Base-by-base conservation (phyloP, 1,284 basidiomycete species). In the Ganoderma boninense region DNA sequence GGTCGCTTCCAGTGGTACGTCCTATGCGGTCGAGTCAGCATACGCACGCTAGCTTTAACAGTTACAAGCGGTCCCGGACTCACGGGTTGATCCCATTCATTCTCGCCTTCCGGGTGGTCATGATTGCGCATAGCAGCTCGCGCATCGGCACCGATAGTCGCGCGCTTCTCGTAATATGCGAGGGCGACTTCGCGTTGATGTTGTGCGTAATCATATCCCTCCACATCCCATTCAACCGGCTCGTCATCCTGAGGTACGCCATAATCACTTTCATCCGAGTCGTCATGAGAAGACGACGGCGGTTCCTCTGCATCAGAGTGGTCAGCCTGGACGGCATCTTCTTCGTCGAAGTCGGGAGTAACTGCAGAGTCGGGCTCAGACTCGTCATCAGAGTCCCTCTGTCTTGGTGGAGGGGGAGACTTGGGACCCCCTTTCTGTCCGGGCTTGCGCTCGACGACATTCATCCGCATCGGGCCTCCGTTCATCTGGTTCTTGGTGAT, bases 121-220 rank as follows among this genome's bases (percentile, higher is more conserved):
- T 87, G 86, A 13, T 82, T 82, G 67, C 82, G 82, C 82, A 92
- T 84, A 7, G 85, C 87, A 52, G 82, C 81, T 14, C 85, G 81
- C 49, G 87, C 85, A 62, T 86, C 86, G 43, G 85, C 80, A 0
- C 89, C 88, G 61, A 94, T 84, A 16, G 82, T 83, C 23, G 80
- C 81, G 64, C 91, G 87, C 76, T 89, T 90, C 72, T 85, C 82
- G 77, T 91, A 85, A 77, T 94, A 94, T 70, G 89, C 89, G 49
- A 93, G 76, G n/a, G 90, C 90, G 71, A 94, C 85, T 77, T 93
- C 92, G 40, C 92, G 89, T 72, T 93, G 91, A 75, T 91, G 89
- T 62, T 83, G 86, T 32, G 87, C 90, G 66, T 82, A 85, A 74
- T 93, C 88, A 52, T 89, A 80, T 71, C 91, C 89, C 26, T 83